phyloP scores from a whole-genome alignment of 768 basidiomycete species.

The Mrakia blollopis region DNA sequence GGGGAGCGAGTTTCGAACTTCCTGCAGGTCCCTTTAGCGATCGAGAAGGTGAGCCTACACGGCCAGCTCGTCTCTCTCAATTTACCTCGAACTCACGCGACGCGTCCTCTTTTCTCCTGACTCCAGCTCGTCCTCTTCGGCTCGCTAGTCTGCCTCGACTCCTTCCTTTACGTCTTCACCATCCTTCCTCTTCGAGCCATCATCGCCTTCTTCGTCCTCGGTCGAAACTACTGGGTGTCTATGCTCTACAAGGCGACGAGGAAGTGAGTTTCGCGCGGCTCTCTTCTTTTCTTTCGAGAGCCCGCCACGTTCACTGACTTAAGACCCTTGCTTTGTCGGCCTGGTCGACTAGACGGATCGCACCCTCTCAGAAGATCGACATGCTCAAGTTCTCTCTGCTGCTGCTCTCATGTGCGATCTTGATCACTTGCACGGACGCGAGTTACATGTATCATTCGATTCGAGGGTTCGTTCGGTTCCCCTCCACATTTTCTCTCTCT shows the following conservation, averaged over 20 bases:
- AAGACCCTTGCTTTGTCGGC: background rate
- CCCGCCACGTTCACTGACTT: too few relatives aligned
- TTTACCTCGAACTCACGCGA: conserved; percentile 47
- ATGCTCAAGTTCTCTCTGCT: conserved; percentile 76
- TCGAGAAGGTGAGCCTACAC: conserved; percentile 71
- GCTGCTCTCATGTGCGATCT: conserved; percentile 62
- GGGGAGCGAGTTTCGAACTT: conserved; percentile 96
- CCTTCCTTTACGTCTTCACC: conserved; percentile 96
- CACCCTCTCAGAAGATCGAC: conserved; percentile 88
- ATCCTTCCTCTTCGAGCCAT: conserved; percentile 80
- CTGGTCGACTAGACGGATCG: conserved; percentile 47
- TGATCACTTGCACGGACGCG: conserved; percentile 81
- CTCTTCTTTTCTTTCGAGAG: background rate
- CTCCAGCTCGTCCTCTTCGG: conserved; percentile 83
- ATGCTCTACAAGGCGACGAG: background rate
- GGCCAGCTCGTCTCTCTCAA: conserved; percentile 33
- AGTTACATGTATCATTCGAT: conserved; percentile 98
- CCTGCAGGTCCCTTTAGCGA: conserved; percentile 79
- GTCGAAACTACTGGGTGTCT: conserved; percentile 49
- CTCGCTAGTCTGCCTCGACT: conserved; percentile 87
- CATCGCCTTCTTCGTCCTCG: conserved; percentile 54
- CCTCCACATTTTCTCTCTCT: background rate
- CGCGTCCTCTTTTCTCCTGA: background rate
- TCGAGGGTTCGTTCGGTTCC: conserved; percentile 52
- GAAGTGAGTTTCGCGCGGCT: background rate